Base-by-base conservation (phyloP, 2,329 filamentous ascomycete genomes). In the Aspergillus fijiensis region DNA sequence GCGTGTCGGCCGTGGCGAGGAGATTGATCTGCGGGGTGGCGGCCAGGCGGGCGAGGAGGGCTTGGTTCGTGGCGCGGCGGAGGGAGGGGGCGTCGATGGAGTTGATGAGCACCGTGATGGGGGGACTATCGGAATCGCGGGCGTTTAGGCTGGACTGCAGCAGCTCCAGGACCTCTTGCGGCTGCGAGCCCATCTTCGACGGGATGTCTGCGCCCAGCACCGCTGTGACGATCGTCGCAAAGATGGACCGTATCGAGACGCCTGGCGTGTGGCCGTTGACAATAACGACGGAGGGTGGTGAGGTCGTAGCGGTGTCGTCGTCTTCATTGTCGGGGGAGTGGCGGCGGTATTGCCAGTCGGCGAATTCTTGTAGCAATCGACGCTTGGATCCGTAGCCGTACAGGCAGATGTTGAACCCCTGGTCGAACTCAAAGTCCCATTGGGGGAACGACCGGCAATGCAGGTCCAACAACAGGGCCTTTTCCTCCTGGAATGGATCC, bases 341-440 rank as follows among this genome's bases (percentile, higher is more conserved):
- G 23, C 74, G 75, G 55, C 82, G 76, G 69, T 91, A 85, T 14
- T 90, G 70, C 74, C 91, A 85, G 58, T 86, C 84, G 0, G 91
- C 92, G 72, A 96, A 96, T 49, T 85, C 82, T 61, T 88, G 86
- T 10, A 94, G 81, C 1, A 98, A 84, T 3, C 81, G 78, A 35
- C 90, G 84, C 76, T 99, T 99, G 2, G 92, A 96, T 0, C 95
- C 95, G 73, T 92, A 96, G 31, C 95, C 95, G 73, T 96, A 97
- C 0, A 97, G 79, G 72, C 95, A 96, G 55, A 98, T 81, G 69
- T 91, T 92, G 80, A 96, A 98, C 23, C 88, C 87, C 73, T 96
- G 87, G 5, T 87, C 82, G 16, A 98, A 84, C 79, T 99, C 95
- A 73, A 98, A 97, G 0, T 84, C 79, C 95, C 95, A 99, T 73